These are phyloP conservation scores for Xylaria sp. DNA, from an alignment of 2,329 filamentous ascomycete genomes.

Conservation along the genomic window DNA sequence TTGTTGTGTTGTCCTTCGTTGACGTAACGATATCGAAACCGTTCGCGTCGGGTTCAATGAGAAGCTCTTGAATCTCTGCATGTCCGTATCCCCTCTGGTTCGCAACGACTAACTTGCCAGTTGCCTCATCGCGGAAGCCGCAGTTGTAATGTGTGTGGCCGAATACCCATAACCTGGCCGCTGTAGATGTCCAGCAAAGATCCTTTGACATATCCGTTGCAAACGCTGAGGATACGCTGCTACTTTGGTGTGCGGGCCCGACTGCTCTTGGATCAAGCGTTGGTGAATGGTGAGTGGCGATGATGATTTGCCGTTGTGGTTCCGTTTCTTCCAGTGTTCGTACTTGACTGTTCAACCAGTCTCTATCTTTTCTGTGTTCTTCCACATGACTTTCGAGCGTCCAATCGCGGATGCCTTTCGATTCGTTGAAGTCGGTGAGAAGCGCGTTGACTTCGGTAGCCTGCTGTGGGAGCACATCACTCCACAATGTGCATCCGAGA, in stretches of 20 bases:
- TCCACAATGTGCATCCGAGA: slow-evolving; percentile 18
- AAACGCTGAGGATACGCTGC: slow-evolving; percentile 13
- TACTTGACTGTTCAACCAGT: slow-evolving; percentile 15
- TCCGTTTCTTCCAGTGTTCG: slow-evolving; percentile 8
- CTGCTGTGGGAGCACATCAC: slow-evolving; percentile 1
- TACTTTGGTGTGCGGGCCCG: background rate
- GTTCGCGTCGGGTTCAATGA: slow-evolving; percentile 5
- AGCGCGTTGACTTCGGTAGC: slow-evolving; percentile 5
- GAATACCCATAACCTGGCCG: slow-evolving; percentile 14
- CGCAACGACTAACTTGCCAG: slow-evolving; percentile 12
- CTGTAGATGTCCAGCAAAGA: slow-evolving; percentile 10
- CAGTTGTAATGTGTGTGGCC: slow-evolving; percentile 19
- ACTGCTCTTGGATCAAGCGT: slow-evolving; percentile 11
- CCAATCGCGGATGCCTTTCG: slow-evolving; percentile 12
- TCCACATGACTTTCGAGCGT: slow-evolving; percentile 7
- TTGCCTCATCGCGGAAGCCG: slow-evolving; percentile 9
- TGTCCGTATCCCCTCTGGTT: slow-evolving; percentile 13
- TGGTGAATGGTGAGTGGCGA: slow-evolving; percentile 14
- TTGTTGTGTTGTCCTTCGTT: background rate
- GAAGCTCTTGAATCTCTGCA: slow-evolving; percentile 6
- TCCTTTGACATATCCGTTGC: slow-evolving; percentile 15
- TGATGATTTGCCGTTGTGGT: slow-evolving; percentile 14
- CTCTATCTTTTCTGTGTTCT: slow-evolving; percentile 11
- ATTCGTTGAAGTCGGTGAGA: slow-evolving; percentile 12
- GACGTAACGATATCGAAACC: slow-evolving; percentile 7